Evolutionary conservation across 805 yeast species (phyloP).

Genomic region (Candida gorgasii): DNA sequence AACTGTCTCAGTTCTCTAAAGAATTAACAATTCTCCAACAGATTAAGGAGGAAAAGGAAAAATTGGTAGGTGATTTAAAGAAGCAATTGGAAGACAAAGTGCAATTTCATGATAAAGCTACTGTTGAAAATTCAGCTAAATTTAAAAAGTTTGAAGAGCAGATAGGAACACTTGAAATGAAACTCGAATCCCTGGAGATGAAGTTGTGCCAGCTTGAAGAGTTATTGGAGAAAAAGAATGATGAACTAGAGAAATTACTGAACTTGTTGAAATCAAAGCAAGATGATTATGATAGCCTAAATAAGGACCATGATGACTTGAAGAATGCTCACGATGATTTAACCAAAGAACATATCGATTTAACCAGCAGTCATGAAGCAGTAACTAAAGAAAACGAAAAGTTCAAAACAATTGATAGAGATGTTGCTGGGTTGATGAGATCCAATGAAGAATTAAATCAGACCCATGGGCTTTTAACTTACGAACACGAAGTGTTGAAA

Average conservation of each 20-base stretch:
- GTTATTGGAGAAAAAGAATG: background rate
- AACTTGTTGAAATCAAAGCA: background rate
- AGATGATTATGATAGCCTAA: background rate
- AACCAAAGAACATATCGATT: background rate
- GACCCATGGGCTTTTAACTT: background rate
- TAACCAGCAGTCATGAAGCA: background rate
- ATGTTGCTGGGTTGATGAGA: no score
- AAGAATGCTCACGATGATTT: constrained; percentile 1
- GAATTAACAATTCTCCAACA: constrained; percentile 4
- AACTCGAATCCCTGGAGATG: background rate
- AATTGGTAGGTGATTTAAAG: constrained; percentile 9
- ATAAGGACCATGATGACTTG: background rate
- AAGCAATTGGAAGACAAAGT: constrained; percentile 1
- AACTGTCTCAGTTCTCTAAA: constrained; percentile 12
- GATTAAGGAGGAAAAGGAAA: constrained; percentile 21
- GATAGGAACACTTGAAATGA: background rate
- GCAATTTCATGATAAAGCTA: background rate
- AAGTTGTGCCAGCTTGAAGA: constrained; percentile 1
- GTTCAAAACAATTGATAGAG: no score
- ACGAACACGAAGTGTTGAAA: constrained; percentile 3
- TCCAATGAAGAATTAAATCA: background rate
- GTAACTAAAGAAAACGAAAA: background rate
- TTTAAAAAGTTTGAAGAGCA: background rate
- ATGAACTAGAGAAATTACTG: background rate
- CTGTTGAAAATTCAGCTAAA: constrained; percentile 4